phyloP scores from a whole-genome alignment of 1,139 yeast genomes.

The Hyphopichia pseudoburtonii region DNA sequence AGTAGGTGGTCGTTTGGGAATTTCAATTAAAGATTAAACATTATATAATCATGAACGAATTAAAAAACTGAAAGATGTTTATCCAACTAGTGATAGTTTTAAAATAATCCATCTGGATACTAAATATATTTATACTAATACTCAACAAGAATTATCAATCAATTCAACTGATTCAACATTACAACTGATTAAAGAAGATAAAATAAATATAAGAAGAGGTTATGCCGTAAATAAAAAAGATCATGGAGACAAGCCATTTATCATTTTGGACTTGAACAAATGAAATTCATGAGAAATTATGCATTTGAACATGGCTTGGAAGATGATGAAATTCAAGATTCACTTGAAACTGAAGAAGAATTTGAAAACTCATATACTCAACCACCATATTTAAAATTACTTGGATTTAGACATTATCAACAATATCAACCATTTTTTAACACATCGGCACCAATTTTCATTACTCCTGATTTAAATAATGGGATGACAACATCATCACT shows the following conservation, averaged over 20 bases:
- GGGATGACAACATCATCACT: constrained; percentile 25
- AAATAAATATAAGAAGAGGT: constrained; percentile 27
- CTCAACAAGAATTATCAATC: background rate
- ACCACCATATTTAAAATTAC: constrained; percentile 48
- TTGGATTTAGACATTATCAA: constrained; percentile 61
- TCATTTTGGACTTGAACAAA: constrained; percentile 25
- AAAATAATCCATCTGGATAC: constrained; percentile 55
- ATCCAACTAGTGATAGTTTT: constrained; percentile 51
- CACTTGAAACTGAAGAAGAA: constrained; percentile 5
- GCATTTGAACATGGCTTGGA: constrained; percentile 36
- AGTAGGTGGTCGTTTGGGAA: constrained; percentile 45
- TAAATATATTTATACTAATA: constrained; percentile 10
- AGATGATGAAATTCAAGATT: constrained; percentile 14
- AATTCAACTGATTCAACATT: too few species aligned
- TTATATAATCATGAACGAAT: constrained; percentile 57
- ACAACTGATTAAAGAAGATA: too few species aligned
- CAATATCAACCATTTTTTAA: constrained; percentile 52
- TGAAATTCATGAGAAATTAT: constrained; percentile 30
- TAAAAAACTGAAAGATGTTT: constrained; percentile 38
- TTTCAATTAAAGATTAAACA: constrained; percentile 73
- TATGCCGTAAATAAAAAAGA: constrained; percentile 30
- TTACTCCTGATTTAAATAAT: constrained; percentile 45
- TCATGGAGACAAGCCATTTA: constrained; percentile 16
- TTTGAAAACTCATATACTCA: constrained; percentile 19
- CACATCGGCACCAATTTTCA: constrained; percentile 55